Conservation (phyloP, 208 protist genomes). For the Trypanosoma caninum region DNA sequence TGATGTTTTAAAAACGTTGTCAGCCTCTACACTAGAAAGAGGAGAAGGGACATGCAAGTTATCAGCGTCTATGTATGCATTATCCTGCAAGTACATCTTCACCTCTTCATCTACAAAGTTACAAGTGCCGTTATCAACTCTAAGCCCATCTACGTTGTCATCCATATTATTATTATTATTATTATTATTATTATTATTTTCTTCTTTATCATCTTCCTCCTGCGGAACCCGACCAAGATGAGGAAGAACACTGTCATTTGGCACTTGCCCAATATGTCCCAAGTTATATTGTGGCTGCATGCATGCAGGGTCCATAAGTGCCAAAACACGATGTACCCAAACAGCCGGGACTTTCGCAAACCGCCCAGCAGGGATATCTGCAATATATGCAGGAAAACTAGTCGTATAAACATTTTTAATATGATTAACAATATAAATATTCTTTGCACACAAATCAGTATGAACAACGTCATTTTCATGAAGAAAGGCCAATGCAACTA, state of each 20-base stretch:
- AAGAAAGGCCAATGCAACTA: conserved; percentile 71
- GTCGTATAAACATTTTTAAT: conserved; percentile 52
- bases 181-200: conserved; percentile 6
- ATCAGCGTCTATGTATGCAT: conserved; percentile 18
- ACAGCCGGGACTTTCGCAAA: conserved; percentile 30
- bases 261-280: neutral
- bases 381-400: conserved; percentile 77
- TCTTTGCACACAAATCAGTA: conserved; percentile 64
- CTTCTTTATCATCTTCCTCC: neutral
- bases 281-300: conserved; percentile 19
- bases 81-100: conserved; percentile 14
- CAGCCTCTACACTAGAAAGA: neutral
- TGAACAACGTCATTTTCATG: conserved; percentile 69
- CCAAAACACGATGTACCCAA: conserved; percentile 30
- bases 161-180: conserved; percentile 1
- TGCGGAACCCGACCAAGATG: neutral
- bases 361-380: conserved; percentile 51
- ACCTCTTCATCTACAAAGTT: conserved; percentile 23
- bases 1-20: neutral
- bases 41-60: conserved; percentile 4
- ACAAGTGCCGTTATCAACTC: neutral
- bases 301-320: conserved; percentile 30
- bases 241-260: conserved; percentile 14
- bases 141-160: neutral
- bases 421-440: conserved; percentile 52